Conservation (phyloP, 768 basidiomycete genomes). For the Leucogyrophana mollusca region DNA sequence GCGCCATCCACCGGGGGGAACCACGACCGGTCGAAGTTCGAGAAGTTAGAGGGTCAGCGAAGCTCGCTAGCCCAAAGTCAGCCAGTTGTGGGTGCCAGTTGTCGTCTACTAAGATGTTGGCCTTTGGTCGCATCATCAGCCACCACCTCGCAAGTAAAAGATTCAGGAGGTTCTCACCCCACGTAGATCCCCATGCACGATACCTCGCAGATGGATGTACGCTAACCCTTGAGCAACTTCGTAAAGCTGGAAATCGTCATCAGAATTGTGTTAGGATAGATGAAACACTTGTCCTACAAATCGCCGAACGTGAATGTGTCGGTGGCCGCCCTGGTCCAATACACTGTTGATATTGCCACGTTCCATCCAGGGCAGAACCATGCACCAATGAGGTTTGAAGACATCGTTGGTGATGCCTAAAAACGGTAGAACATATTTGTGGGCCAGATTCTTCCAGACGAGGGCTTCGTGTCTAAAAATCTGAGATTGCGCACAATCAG, state of each 20-base stretch:
- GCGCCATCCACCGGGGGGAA: constrained; percentile 35
- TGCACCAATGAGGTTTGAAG: constrained; percentile 12
- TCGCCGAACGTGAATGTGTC: too few relatives aligned
- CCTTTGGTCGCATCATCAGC: not conserved
- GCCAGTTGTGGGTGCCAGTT: constrained; percentile 31
- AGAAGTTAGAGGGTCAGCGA: constrained; percentile 24
- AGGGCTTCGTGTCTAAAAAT: constrained; percentile 15
- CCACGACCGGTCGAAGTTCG: constrained; percentile 24
- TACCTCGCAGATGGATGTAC: constrained; percentile 36
- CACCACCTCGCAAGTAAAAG: too few relatives aligned
- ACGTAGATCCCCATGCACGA: constrained; percentile 43
- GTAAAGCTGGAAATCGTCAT: constrained; percentile 14
- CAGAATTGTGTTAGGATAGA: too few relatives aligned
- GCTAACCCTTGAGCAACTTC: constrained; percentile 35
- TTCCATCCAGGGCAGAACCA: constrained; percentile 20
- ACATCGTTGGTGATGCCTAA: constrained; percentile 10
- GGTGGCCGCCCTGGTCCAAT: too few relatives aligned
- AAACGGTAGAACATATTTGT: constrained; percentile 12
- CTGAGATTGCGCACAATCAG: not conserved
- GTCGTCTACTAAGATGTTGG: constrained; percentile 33
- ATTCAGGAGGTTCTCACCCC: constrained; percentile 31
- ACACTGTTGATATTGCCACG: constrained; percentile 6
- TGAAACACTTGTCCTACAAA: too few relatives aligned
- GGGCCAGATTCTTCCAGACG: constrained; percentile 14
- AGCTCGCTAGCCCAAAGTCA: constrained; percentile 33